A percentile compares a stretch with the other conserved stretches of the same genome.
Conservation (phyloP, 2,329 filamentous ascomycete species). For the Diaporthe amygdali region DNA sequence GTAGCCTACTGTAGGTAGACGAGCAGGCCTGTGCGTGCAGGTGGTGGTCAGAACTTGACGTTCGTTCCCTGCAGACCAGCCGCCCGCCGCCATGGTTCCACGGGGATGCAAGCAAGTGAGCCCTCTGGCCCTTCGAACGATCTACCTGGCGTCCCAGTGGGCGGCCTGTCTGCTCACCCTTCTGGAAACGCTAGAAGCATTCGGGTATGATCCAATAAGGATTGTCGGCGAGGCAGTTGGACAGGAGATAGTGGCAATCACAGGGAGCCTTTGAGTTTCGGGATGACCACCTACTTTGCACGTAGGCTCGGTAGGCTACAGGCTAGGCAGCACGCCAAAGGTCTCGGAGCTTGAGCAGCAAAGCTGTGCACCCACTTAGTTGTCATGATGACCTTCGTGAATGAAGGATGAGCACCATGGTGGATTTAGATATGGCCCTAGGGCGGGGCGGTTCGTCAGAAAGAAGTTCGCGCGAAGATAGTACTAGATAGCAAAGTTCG, state of each 20-base stretch:
- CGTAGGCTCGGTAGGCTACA: neutral
- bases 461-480: neutral
- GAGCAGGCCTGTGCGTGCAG: neutral
- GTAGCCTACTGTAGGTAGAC: too few species aligned
- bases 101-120: neutral
- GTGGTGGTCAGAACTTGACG: neutral
- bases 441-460: neutral
- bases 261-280: neutral
- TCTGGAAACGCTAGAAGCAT: conserved; percentile 21
- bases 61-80: neutral
- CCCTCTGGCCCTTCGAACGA: neutral
- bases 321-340: too few species aligned
- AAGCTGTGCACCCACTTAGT: neutral
- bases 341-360: neutral
- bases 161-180: neutral
- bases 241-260: neutral
- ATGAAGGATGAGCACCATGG: neutral
- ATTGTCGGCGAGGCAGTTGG: neutral
- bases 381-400: neutral
- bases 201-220: neutral
- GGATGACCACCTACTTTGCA: neutral
- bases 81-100: neutral
- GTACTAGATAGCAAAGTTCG: neutral
- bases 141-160: too few species aligned
- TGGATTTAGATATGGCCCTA: neutral